A percentile compares a stretch with the other conserved stretches of the same genome.
Conservation (phyloP, 2,329 filamentous ascomycete genomes). For the Pseudogymnoascus sp. region DNA sequence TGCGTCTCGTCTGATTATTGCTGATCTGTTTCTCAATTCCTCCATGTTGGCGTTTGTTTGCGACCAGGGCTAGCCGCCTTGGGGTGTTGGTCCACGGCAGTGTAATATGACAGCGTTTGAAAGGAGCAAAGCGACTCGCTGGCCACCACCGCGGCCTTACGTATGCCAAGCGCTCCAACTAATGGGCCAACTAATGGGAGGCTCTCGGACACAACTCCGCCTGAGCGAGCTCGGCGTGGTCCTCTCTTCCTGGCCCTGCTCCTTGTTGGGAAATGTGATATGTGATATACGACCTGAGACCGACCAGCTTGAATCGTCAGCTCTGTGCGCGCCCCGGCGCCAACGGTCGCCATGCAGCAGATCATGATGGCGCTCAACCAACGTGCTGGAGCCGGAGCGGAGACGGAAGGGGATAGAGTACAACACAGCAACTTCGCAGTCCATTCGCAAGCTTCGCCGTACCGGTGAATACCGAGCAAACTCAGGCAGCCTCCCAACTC, state of each 20-base stretch:
- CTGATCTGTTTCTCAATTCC: not conserved
- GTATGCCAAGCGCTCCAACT: not conserved
- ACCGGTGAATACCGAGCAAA: not conserved
- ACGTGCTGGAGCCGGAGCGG: not conserved
- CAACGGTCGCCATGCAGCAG: not conserved
- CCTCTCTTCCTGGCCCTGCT: not conserved
- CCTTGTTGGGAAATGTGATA: conserved; percentile 1
- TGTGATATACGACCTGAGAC: not conserved
- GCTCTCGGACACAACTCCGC: not conserved
- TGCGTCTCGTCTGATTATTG: not conserved
- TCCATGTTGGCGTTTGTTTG: not conserved
- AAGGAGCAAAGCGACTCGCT: not conserved
- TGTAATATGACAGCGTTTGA: not conserved
- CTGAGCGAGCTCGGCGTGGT: not conserved
- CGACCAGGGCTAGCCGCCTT: not conserved
- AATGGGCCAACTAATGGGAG: not conserved
- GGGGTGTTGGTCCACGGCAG: conserved; percentile 1
- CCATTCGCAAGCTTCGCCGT: not conserved
- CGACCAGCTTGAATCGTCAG: not conserved
- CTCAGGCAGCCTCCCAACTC: not conserved
- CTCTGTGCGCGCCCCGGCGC: not conserved
- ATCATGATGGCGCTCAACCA: not conserved
- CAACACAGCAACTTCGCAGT: not conserved
- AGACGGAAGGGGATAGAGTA: not conserved
- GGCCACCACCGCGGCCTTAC: not conserved